Conservation (phyloP, 208 protist genomes). For the Wallacemonas sp. region DNA sequence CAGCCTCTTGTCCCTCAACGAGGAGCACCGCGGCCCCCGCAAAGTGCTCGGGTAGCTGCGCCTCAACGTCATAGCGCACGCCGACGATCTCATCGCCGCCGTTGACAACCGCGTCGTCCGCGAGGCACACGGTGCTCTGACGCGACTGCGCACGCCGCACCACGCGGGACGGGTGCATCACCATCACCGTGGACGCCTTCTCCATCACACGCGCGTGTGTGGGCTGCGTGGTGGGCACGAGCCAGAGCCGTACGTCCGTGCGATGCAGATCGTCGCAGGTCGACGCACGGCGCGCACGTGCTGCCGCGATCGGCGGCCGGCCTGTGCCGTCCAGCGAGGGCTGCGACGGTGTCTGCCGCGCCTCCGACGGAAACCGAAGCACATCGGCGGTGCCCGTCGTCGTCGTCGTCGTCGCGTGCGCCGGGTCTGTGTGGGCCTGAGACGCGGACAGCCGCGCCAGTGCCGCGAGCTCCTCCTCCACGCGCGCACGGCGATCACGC, state of each 20-base stretch:
- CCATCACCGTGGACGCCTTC: neutral
- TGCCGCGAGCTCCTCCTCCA: slow-evolving; percentile 30
- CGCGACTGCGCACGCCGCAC: neutral
- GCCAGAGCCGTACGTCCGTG: slow-evolving; percentile 9
- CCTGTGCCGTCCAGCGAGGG: neutral
- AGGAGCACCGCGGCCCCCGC: slow-evolving; percentile 41
- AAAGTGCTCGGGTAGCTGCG: slow-evolving; percentile 28
- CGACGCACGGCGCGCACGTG: neutral
- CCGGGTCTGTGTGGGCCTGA: slow-evolving; percentile 14
- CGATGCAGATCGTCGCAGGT: slow-evolving; percentile 7
- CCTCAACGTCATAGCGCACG: slow-evolving; percentile 31
- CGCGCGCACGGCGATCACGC: slow-evolving; percentile 27
- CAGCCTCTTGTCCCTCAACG: slow-evolving; percentile 48
- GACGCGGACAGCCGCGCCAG: slow-evolving; percentile 10
- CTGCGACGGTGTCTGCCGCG: neutral
- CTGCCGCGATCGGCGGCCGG: neutral
- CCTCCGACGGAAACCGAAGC: neutral
- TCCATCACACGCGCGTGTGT: neutral
- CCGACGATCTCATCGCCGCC: neutral
- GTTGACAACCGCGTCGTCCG: neutral
- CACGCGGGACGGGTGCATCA: neutral
- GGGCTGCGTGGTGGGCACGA: slow-evolving; percentile 18
- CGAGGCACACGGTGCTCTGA: neutral
- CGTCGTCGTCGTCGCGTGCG: slow-evolving; percentile 1
- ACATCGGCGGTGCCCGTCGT: neutral